Base-by-base conservation (phyloP, 2,329 filamentous ascomycete species). In the Trichothecium roseum region DNA sequence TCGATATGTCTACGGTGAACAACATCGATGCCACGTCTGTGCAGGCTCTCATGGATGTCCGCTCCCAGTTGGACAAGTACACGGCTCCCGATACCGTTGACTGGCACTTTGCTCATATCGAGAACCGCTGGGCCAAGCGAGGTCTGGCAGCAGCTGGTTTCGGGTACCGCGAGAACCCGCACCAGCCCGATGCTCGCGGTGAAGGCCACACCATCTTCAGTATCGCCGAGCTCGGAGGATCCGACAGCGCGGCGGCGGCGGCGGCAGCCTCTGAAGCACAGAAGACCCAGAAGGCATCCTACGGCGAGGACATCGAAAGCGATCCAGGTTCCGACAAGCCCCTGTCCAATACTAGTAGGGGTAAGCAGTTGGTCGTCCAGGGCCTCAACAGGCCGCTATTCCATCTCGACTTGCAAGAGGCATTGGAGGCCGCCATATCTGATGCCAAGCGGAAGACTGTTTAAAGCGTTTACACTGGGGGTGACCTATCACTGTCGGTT, bases 161-260 rank as follows among this genome's bases (percentile, higher is more conserved):
- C 41, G 72, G 71, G 8, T 59, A 52, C 47, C 53, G 52, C 15
- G 31, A 18, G 9, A 56, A 55, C 5, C 60, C 47, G 8, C 47
- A 24, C 37, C 49, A 37, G 10, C 38, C 44, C 30, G 45, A 47
- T 8, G 45, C 51, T 14, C 41, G 44, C 37, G 42, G 42, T 12
- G 35, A 51, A 3, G 50, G 49, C 13, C 47, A 56, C 15, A 84
- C 86, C 16, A 88, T 96, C 46, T 96, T 95, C 69, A 86, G 78
- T 51, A 88, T 96, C 24, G 85, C 89, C 1, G 86, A 94, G 51
- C 76, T 94, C 35, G 78, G 85, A 40, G 81, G 87, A 8, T 63
- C 66, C 2, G 64, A 78, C 37, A 85, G 80, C 14, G 83, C 82
- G 1, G 48, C 54, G 8, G 45, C 45, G 10, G 51, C 51, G 18